Evolutionary conservation across 176 grass and related monocot genomes (phyloP), one percentile per base, ranked within the genome.

Genomic region (Leersia perrieri): DNA sequence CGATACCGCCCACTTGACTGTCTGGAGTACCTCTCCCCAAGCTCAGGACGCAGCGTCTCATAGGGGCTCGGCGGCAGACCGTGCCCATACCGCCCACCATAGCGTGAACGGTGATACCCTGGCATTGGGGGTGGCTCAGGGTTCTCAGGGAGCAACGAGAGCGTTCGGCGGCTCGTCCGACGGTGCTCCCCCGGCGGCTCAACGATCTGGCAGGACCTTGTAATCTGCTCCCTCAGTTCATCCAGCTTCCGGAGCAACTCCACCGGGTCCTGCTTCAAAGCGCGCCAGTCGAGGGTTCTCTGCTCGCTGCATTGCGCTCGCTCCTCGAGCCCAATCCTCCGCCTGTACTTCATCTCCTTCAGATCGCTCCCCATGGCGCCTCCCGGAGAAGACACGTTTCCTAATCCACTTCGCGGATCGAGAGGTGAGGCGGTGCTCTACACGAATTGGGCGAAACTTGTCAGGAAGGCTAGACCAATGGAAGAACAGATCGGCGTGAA

Each of bases 231-330:
- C 78, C 92, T 93, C 40, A 98, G 79, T 78, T 91, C 92, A 84
- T 98, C 96, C 28, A 98, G 92, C 84, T 93, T 92, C 42, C 88
- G 88, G 64, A 98, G 85, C 29, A 98, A 79, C 85, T 95, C 90
- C 30, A 80, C 66, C 7, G 90, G 92, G 66, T 98, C 82, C 84
- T 93, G 92, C 76, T 87, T 83, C 16, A 83, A 77, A 30, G 69
- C 75, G 29, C 81, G 68, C 84, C 86, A 91, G 75, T 84, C 85
- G 71, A 76, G 26, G 11, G 63, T 63, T 73, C 82, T 91, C 84
- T 55, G 80, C 12, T 84, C 92, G 66, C 81, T 80, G 76, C 87
- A 84, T 84, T 81, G 82, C 62, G 82, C 12, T 15, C 77, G 72
- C 36, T 88, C 89, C 33, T 80, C 81, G 27, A 60, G 49, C 74